Evolutionary conservation across 768 basidiomycete species (phyloP), one percentile per base, ranked within the genome.

Genomic region (Russula dissimulans): DNA sequence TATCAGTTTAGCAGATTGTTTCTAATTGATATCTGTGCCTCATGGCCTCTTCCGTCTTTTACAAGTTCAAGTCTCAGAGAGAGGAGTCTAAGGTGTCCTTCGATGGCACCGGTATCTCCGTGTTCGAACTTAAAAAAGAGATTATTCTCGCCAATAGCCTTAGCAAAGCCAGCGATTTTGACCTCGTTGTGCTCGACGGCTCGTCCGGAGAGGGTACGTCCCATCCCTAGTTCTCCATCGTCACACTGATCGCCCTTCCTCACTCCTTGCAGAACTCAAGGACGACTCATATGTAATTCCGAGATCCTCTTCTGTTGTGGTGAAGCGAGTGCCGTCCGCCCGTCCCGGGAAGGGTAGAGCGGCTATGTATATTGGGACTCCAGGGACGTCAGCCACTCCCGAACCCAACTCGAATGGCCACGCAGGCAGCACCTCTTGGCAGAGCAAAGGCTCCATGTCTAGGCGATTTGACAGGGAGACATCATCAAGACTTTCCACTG

Each of bases 121-220:
- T 98, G 67, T 98, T 97, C 79, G 97, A 99, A 76, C 79, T 99
- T 74, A 99, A 99, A 78, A 91, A 87, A 79, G 97, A 98, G 76
- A 91, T 99, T 71, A 95, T 99, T 69, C 77, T 95, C 69, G 89
- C 89, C 71, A 97, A 97, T 71, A 93, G 88, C 72, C 85, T 99
- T 75, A 88, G 87, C 77, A 95, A 93, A 79, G 93, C 91, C 60
- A 92, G 88, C 70, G 97, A 99, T 71, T 97, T 98, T 78, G 97
- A 99, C 75, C 81, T 99, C 29, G 82, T 83, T 54, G 79, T 98
- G 42, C 88, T 85, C 71, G 94, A 97, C 69, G 76, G 83, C 49
- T 84, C 87, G 39, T 85, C 89, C 8, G 88, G 89, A 61, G 91
- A 99, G 84, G 97, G 97, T 95, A 68, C 18, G 62, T 57, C 38